Percentiles rank a stretch among this genome's conserved stretches.
Evolutionary conservation across 2,329 filamentous ascomycete genomes (phyloP).

Genomic region (Curvularia lunata): DNA sequence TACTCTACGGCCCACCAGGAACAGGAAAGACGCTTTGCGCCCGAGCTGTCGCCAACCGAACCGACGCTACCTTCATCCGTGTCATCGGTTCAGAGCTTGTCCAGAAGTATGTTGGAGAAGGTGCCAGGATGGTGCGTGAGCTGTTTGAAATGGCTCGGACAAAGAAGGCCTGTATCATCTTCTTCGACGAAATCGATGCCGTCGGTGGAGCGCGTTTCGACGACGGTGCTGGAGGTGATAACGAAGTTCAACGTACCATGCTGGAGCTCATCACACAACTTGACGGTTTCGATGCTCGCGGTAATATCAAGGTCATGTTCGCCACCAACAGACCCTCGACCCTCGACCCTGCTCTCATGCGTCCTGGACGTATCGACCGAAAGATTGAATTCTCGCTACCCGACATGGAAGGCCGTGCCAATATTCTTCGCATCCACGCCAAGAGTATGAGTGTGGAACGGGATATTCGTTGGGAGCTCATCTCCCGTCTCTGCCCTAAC

Average conservation of each 20-base stretch:
- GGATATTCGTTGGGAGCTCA: constrained; percentile 98
- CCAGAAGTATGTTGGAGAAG: constrained; percentile 98
- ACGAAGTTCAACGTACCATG: constrained; percentile 98
- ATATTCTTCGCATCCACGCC: constrained; percentile 96
- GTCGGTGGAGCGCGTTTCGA: constrained; percentile 96
- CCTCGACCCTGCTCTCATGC: constrained; percentile 94
- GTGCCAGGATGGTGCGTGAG: constrained; percentile 97
- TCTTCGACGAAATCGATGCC: constrained; percentile 98
- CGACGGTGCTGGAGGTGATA: constrained; percentile 94
- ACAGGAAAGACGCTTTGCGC: constrained; percentile 99
- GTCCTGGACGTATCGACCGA: constrained; percentile 94
- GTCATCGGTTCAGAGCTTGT: constrained; percentile 98
- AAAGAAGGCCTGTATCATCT: constrained; percentile 99
- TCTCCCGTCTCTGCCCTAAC: constrained; percentile 95
- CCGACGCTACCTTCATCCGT: constrained; percentile 97
- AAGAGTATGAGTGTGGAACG: constrained; percentile 99
- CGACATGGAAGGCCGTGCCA: constrained; percentile 94
- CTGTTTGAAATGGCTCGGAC: constrained; percentile 99
- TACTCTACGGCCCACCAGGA: constrained; percentile 94
- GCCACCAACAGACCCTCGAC: constrained; percentile 96
- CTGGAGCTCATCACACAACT: constrained; percentile 96
- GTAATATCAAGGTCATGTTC: constrained; percentile 99
- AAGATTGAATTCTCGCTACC: constrained; percentile 99
- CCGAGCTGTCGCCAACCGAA: constrained; percentile 95
- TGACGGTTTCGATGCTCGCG: constrained; percentile 93